Percentiles rank a stretch among this genome's conserved stretches.
Evolutionary conservation across 495 filamentous ascomycete genomes (phyloP).

Genomic region (Daldinia caldariorum): DNA sequence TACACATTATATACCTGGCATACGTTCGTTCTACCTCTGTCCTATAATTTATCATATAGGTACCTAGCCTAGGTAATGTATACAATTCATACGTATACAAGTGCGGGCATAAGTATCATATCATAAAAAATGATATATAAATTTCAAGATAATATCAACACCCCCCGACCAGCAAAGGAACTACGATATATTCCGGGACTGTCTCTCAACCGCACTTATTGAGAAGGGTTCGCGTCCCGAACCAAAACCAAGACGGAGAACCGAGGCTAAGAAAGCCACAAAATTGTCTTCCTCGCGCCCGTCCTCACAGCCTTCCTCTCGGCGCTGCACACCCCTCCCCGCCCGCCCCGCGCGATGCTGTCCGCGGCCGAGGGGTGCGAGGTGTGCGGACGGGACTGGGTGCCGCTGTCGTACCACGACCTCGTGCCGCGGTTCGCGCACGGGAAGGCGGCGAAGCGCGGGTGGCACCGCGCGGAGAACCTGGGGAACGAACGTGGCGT

Average conservation of each 20-base stretch:
- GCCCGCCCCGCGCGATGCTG: constrained; percentile 65
- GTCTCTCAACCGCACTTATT: constrained; percentile 58
- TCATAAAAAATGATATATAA: neutral
- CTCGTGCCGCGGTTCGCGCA: constrained; percentile 81
- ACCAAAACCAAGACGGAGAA: constrained; percentile 56
- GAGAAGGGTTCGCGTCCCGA: constrained; percentile 59
- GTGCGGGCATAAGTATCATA: neutral
- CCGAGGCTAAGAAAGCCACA: constrained; percentile 53
- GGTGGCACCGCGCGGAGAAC: constrained; percentile 81
- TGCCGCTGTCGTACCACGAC: constrained; percentile 85
- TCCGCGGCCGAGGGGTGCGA: constrained; percentile 68
- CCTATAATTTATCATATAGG: neutral
- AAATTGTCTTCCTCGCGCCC: constrained; percentile 57
- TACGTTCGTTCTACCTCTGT: neutral
- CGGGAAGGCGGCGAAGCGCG: constrained; percentile 79
- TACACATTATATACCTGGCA: neutral
- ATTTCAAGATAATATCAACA: constrained; percentile 18
- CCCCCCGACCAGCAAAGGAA: constrained; percentile 55
- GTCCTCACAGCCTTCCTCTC: constrained; percentile 69
- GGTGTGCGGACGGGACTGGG: constrained; percentile 81
- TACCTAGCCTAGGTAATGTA: too few species aligned
- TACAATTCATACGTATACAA: neutral
- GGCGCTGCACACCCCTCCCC: constrained; percentile 65
- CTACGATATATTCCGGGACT: constrained; percentile 77
- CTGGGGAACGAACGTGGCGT: constrained; percentile 83